Percentiles rank a stretch among this genome's conserved stretches.
Conservation (phyloP, 2,329 filamentous ascomycete genomes). For the Ophiostoma australiae region DNA sequence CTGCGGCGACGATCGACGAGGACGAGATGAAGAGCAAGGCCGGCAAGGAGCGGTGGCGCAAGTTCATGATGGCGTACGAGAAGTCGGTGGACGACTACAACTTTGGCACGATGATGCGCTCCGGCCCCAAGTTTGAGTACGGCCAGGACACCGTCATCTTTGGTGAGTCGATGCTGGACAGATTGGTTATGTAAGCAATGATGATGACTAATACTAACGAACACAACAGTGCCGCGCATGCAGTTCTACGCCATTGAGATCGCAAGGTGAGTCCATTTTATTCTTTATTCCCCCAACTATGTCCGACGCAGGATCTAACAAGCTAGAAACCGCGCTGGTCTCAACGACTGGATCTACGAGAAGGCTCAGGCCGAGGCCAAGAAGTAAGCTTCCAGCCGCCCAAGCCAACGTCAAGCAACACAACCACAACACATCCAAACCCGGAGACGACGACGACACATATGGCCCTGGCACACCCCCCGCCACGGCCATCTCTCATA, state of each 20-base stretch:
- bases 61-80: slow-evolving; percentile 90
- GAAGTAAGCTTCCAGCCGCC: slow-evolving; percentile 18
- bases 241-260: slow-evolving; percentile 54
- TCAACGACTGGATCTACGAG: slow-evolving; percentile 98
- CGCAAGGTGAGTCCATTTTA: slow-evolving; percentile 34
- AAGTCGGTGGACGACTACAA: slow-evolving; percentile 96
- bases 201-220: slow-evolving; percentile 21
- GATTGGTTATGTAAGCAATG: background rate
- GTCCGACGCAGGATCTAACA: slow-evolving; percentile 46
- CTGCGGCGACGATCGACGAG: slow-evolving; percentile 74
- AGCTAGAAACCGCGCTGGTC: slow-evolving; percentile 73
- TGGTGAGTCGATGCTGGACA: slow-evolving; percentile 47
- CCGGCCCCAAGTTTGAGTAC: slow-evolving; percentile 75
- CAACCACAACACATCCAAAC: background rate
- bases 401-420: background rate
- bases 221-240: slow-evolving; percentile 47
- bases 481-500: background rate
- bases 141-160: slow-evolving; percentile 88
- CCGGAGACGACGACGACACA: background rate
- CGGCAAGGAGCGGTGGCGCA: slow-evolving; percentile 91
- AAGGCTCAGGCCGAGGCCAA: slow-evolving; percentile 57
- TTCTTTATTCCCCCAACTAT: background rate
- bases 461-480: background rate
- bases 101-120: slow-evolving; percentile 89
- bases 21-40: slow-evolving; percentile 96